Evolutionary conservation across 805 yeast genomes (phyloP).

Genomic region (Komagataella populi): DNA sequence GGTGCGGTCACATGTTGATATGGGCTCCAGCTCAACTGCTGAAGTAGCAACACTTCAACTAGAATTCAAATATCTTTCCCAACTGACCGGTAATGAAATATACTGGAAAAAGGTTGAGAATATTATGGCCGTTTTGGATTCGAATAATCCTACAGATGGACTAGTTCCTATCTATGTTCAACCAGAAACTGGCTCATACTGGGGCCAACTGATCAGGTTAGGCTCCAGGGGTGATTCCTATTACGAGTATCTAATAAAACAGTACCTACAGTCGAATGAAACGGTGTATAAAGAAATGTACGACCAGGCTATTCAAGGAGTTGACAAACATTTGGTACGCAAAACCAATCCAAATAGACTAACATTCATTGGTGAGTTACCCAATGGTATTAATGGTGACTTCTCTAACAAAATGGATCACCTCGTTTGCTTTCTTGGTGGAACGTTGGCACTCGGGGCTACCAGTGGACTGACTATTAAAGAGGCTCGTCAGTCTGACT

Average conservation of each 20-base stretch:
- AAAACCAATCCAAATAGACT: conserved; percentile 49
- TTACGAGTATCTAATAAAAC: conserved; percentile 80
- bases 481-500: conserved; percentile 37
- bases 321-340: conserved; percentile 49
- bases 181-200: conserved; percentile 62
- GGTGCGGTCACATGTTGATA: conserved; percentile 42
- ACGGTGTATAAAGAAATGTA: conserved; percentile 59
- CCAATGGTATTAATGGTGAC: conserved; percentile 47
- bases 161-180: conserved; percentile 70
- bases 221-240: conserved; percentile 93
- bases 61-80: conserved; percentile 73
- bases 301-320: conserved; percentile 64
- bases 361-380: conserved; percentile 67
- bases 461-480: conserved; percentile 53
- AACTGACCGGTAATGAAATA: conserved; percentile 62
- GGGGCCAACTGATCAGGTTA: conserved; percentile 52
- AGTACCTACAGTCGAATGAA: conserved; percentile 67
- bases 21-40: conserved; percentile 79
- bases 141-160: conserved; percentile 53
- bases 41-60: conserved; percentile 81
- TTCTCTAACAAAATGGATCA: conserved; percentile 79
- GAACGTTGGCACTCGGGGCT: conserved; percentile 79
- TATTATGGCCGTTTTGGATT: conserved; percentile 57
- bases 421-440: conserved; percentile 84
- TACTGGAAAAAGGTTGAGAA: conserved; percentile 75